These are phyloP conservation scores for Gamsiella multidivaricata DNA, from an alignment of 192 early-diverging fungal species.

Conservation along the genomic window DNA sequence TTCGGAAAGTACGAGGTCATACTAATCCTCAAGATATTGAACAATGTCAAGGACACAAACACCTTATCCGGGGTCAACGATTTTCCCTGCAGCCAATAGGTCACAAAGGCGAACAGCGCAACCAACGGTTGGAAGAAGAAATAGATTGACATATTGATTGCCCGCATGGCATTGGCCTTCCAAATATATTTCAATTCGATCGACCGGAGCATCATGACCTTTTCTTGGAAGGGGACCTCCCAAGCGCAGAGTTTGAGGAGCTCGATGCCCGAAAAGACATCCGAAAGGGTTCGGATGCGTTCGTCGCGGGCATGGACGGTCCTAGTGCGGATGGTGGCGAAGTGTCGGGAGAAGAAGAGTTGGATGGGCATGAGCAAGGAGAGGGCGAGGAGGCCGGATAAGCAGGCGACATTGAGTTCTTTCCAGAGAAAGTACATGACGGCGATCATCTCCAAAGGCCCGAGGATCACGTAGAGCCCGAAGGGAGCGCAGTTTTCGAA, in stretches of 20 bases:
- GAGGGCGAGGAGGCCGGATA: slow-evolving; percentile 50
- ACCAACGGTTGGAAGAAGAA: slow-evolving; percentile 56
- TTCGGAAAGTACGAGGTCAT: slow-evolving; percentile 57
- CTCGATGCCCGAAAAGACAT: slow-evolving; percentile 54
- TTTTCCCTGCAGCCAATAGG: slow-evolving; percentile 47
- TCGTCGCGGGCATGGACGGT: slow-evolving; percentile 51
- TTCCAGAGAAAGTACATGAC: slow-evolving; percentile 53
- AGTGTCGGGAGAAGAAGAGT: slow-evolving; percentile 41
- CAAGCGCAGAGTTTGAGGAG: slow-evolving; percentile 56
- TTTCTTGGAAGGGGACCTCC: slow-evolving; percentile 56
- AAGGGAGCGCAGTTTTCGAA: slow-evolving; percentile 55
- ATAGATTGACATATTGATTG: slow-evolving; percentile 52
- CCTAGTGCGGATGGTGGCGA: slow-evolving; percentile 43
- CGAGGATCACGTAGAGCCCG: slow-evolving; percentile 50
- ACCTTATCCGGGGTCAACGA: slow-evolving; percentile 42
- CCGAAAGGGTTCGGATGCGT: slow-evolving; percentile 52
- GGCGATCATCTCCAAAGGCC: slow-evolving; percentile 43
- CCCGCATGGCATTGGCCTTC: slow-evolving; percentile 53
- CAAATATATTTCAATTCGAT: slow-evolving; percentile 47
- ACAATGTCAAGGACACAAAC: slow-evolving; percentile 50
- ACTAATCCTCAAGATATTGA: slow-evolving; percentile 55
- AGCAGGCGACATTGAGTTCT: slow-evolving; percentile 33
- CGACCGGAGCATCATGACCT: slow-evolving; percentile 45
- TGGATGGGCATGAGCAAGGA: slow-evolving; percentile 42
- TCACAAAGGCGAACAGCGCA: slow-evolving; percentile 45